Evolutionary conservation across 306 rosid species (phyloP), one percentile per base, ranked within the genome.

Genomic region (Psophocarpus tetragonolobus): DNA sequence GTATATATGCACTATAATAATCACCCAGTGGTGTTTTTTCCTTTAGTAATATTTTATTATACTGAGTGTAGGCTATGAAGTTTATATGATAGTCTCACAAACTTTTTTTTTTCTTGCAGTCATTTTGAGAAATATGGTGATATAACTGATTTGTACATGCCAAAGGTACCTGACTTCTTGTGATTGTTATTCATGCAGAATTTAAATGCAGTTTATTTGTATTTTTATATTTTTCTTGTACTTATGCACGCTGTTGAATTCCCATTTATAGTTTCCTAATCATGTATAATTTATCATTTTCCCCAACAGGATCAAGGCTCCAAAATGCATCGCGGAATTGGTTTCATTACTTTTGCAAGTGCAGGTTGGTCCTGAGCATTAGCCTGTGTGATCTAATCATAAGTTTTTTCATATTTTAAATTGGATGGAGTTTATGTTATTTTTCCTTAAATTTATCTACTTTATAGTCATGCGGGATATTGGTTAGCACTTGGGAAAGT

Each of bases 101-200:
- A 6, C 36, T 67, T 18, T 53, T 30, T 51, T 13, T 58, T 41
- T 42, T 64, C 54, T 80, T 83, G 83, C 97, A 96, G 99, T 74
- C 94, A 96, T 87, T 96, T 96, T 88, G 99, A 91, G 93, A 91
- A 85, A 72, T 96, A 92, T 83, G 99, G 99, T n/a, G 97, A 96
- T 6, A 96, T 96, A 80, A 91, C 96, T 21, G 98, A 96, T 87
- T 79, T 96, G 26, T 96, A 91, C 88, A 93, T 96, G 99, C 99
- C 99, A 4, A 96, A 96, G 99, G 99, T 96, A 76, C 75, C 73
- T 47, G 63, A 17, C 51, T 71, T 65, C 72, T 60, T 68, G 15
- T 18, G 30, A 77, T 68, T 64, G 64, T 71, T 18, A 57, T 30
- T 51, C 68, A 27, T 17, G 18, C 27, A 1, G 23, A 84, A 62